A percentile compares a stretch with the other conserved stretches of the same genome.
Evolutionary conservation across 768 basidiomycete genomes (phyloP).

Genomic region (Panaeolus papilionaceus): DNA sequence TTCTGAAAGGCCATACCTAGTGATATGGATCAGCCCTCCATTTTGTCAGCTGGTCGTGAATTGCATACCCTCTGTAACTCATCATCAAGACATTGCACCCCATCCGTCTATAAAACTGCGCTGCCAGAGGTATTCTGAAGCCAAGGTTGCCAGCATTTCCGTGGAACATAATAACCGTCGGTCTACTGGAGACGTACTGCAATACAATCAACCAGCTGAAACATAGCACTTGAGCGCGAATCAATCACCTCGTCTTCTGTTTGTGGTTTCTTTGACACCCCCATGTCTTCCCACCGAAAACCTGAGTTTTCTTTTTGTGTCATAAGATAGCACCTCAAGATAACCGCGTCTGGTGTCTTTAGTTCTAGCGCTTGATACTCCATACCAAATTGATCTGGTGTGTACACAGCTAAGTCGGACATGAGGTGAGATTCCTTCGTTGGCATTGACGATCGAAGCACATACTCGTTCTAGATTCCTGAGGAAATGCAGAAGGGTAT

Average conservation of each 20-base stretch:
- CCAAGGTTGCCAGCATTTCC: slow-evolving; percentile 90
- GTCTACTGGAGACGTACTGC: slow-evolving; percentile 59
- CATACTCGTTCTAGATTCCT: slow-evolving; percentile 79
- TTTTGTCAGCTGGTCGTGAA: background rate
- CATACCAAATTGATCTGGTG: slow-evolving; percentile 72
- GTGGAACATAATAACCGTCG: slow-evolving; percentile 93
- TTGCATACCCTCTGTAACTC: slow-evolving; percentile 87
- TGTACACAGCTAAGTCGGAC: slow-evolving; percentile 49
- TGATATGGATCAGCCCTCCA: slow-evolving; percentile 9
- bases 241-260: slow-evolving; percentile 58
- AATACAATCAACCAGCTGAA: background rate
- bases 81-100: slow-evolving; percentile 95
- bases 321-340: slow-evolving; percentile 80
- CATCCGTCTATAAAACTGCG: slow-evolving; percentile 81
- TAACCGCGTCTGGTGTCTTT: slow-evolving; percentile 72
- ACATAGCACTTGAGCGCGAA: background rate
- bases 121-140: slow-evolving; percentile 88
- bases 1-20: slow-evolving; percentile 87
- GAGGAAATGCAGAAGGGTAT: slow-evolving; percentile 83
- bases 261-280: background rate
- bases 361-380: slow-evolving; percentile 80
- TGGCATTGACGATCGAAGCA: background rate
- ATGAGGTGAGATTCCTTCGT: background rate
- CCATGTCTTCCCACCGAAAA: slow-evolving; percentile 6
- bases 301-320: slow-evolving; percentile 59